Evolutionary conservation across 2,329 filamentous ascomycete species (phyloP).

Genomic region (Huntiella savannae): DNA sequence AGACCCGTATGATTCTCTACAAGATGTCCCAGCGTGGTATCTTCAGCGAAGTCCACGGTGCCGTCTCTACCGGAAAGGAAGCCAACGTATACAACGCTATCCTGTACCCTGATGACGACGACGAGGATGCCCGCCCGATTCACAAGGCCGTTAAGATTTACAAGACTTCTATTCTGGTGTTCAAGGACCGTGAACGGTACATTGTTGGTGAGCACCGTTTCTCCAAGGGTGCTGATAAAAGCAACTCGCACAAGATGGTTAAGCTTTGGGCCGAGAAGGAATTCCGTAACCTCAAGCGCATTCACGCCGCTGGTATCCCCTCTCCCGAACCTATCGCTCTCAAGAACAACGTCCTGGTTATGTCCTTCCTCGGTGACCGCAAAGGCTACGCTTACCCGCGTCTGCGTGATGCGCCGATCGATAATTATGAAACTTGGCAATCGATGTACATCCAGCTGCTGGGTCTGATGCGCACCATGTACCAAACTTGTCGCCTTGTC

Average conservation of each 20-base stretch:
- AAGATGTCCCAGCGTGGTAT: slow-evolving; percentile 89
- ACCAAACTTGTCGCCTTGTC: slow-evolving; percentile 77
- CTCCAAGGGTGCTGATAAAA: slow-evolving; percentile 77
- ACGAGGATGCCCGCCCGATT: slow-evolving; percentile 31
- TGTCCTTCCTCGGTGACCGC: slow-evolving; percentile 77
- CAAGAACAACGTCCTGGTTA: slow-evolving; percentile 85
- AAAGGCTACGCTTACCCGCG: slow-evolving; percentile 78
- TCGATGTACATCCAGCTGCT: slow-evolving; percentile 66
- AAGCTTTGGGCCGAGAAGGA: slow-evolving; percentile 99
- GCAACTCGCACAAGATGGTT: slow-evolving; percentile 90
- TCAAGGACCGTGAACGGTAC: slow-evolving; percentile 94
- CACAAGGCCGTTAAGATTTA: slow-evolving; percentile 95
- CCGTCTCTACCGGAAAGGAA: slow-evolving; percentile 91
- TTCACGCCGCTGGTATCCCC: slow-evolving; percentile 68
- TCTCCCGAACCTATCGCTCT: slow-evolving; percentile 79
- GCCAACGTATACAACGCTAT: slow-evolving; percentile 94
- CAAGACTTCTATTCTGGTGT: slow-evolving; percentile 93
- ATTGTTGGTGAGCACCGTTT: slow-evolving; percentile 90
- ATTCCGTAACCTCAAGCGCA: slow-evolving; percentile 76
- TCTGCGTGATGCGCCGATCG: slow-evolving; percentile 68
- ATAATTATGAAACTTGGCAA: slow-evolving; percentile 54
- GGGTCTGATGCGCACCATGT: slow-evolving; percentile 78
- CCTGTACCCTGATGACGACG: slow-evolving; percentile 36
- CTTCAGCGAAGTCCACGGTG: slow-evolving; percentile 82
- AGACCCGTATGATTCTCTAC: slow-evolving; percentile 85